Evolutionary conservation across 1,284 basidiomycete species (phyloP).

Genomic region (Pulveroboletus sp.): DNA sequence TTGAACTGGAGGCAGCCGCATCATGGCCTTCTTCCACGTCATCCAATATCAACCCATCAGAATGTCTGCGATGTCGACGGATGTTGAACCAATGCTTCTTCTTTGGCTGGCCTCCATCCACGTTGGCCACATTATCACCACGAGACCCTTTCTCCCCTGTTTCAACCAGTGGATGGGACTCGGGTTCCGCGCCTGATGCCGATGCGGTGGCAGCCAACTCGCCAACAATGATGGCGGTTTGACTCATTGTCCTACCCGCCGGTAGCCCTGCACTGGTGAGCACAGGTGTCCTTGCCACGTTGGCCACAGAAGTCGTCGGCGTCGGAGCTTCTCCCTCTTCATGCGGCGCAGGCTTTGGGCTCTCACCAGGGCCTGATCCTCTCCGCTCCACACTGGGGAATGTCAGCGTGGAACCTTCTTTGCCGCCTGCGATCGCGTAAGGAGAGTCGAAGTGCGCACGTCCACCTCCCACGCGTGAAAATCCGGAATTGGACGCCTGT

Average conservation of each 20-base stretch:
- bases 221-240: constrained; percentile 66
- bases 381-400: constrained; percentile 65
- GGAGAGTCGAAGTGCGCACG: constrained; percentile 76
- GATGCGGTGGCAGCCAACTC: constrained; percentile 27
- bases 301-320: constrained; percentile 53
- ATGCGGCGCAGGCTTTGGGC: constrained; percentile 25
- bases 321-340: constrained; percentile 48
- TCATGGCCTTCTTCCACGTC: constrained; percentile 38
- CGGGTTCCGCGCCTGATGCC: constrained; percentile 10
- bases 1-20: constrained; percentile 33
- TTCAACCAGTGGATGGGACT: constrained; percentile 26
- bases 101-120: constrained; percentile 46
- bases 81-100: constrained; percentile 73
- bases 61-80: constrained; percentile 58
- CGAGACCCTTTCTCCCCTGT: constrained; percentile 16
- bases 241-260: constrained; percentile 73
- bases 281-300: constrained; percentile 44
- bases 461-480: constrained; percentile 77
- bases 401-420: constrained; percentile 52
- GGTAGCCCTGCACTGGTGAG: constrained; percentile 47
- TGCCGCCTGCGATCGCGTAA: constrained; percentile 61
- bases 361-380: constrained; percentile 26
- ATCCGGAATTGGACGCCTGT: constrained; percentile 56
- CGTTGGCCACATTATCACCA: constrained; percentile 30
- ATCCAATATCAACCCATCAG: constrained; percentile 47